Base-by-base conservation (phyloP, 1,284 basidiomycete genomes). In the Trichosporon faecale region DNA sequence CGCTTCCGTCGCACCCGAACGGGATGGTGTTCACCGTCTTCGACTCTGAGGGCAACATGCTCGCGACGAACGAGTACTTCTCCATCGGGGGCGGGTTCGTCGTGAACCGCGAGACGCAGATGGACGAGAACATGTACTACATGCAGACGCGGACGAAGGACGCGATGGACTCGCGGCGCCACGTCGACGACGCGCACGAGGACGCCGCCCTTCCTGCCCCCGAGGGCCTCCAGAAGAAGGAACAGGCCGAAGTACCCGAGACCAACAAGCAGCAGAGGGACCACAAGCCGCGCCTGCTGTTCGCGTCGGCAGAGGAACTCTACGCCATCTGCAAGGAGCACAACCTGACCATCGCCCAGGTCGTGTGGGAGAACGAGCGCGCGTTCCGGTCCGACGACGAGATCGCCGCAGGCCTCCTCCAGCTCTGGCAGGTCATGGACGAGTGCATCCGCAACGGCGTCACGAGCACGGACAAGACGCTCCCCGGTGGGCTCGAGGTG, bases 81-180 rank as follows among this genome's bases (percentile, higher is more conserved):
- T 83, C 74, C 70, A 92, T 95, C 64, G 93, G 93, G 2, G 94
- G 93, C 65, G 94, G 93, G 2, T 95, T 95, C 76, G 93, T 84
- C 55, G 83, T 95, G 61, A 79, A 79, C 73, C 72, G 77, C 33
- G 76, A 76, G 65, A 81, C 82, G 3, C 80, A 92, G 90, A 94
- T 97, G 84, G 98, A 98, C 80, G 95, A 98, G 84, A 98, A 98
- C 81, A 82, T 98, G 74, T 98, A 94, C 82, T 98, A 98, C 87
- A 94, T 94, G 81, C 90, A 93, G n/a, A 91, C 95, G n/a, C 89
- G 94, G 79, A 92, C 94, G 80, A 85, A 86, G 65, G 86, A 87
- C 12, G 95, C 95, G 5, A 90, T 91, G 67, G 88, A 88, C 23
- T 90, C 91, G 29, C 88, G 95, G 35, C 84, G 94, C 29, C 88